phyloP scores from a whole-genome alignment of 345 rosid species.

The Corymbia maculata region DNA sequence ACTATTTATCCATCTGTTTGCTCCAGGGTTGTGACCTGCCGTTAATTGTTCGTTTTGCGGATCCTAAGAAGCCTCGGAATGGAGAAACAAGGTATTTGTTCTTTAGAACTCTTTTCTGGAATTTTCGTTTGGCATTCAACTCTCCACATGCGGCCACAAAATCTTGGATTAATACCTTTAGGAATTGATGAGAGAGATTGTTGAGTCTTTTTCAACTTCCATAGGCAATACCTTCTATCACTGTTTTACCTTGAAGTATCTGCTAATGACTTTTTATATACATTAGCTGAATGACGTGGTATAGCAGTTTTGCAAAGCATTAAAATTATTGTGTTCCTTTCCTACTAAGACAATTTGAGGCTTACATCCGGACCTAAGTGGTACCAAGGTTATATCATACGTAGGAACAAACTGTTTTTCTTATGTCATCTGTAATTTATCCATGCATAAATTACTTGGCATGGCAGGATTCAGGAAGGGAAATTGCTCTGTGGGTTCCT shows the following conservation, averaged over 20 bases:
- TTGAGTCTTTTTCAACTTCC: not conserved
- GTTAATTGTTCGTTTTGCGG: slow-evolving; percentile 65
- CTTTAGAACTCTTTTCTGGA: not conserved
- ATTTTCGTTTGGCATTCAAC: not conserved
- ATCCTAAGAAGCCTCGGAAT: slow-evolving; percentile 57
- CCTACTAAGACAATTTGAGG: not conserved
- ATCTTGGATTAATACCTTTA: slow-evolving; percentile 3
- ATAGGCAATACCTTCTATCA: not conserved
- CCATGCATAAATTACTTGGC: not conserved
- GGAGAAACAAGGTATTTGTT: slow-evolving; percentile 63
- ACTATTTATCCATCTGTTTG: not conserved
- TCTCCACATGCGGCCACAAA: not conserved
- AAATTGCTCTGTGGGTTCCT: not conserved
- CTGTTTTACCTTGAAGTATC: not conserved
- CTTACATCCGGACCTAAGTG: not conserved
- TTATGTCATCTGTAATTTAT: not conserved
- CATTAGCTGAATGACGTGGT: not conserved
- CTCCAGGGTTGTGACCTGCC: slow-evolving; percentile 85
- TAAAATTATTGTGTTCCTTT: not conserved
- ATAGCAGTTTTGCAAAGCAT: not conserved
- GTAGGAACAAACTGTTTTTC: not conserved
- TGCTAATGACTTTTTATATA: not conserved
- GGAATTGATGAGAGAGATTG: not conserved
- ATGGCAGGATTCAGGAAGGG: not conserved
- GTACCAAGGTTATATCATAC: not conserved